Conservation (phyloP, 2,329 filamentous ascomycete species). For the Ramichloridium luteum region DNA sequence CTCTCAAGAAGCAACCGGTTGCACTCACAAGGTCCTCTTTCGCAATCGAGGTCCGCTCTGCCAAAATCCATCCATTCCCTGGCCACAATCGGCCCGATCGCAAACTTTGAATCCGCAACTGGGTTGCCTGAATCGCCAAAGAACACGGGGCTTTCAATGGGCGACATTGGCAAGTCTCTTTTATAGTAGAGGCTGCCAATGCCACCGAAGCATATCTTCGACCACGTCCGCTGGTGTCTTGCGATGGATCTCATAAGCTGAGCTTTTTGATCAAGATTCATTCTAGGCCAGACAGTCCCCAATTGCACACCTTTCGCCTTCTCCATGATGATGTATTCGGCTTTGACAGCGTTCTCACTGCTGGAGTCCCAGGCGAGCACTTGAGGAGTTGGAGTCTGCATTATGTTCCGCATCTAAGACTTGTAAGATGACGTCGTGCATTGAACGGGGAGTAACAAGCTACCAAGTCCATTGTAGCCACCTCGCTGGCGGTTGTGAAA, state of each 20-base stretch:
- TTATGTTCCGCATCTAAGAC: constrained; percentile 4
- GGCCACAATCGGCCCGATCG: constrained; percentile 27
- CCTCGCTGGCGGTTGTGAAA: constrained; percentile 28
- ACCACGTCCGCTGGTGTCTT: constrained; percentile 17
- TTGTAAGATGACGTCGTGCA: neutral
- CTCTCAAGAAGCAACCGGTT: constrained; percentile 22
- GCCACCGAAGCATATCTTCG: constrained; percentile 16
- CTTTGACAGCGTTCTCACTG: constrained; percentile 7
- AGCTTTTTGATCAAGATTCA: constrained; percentile 11
- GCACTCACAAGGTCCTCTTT: constrained; percentile 29
- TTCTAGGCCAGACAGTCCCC: constrained; percentile 18
- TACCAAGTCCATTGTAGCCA: constrained; percentile 27
- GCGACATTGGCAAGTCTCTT: constrained; percentile 18
- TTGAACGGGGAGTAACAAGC: neutral
- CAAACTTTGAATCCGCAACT: constrained; percentile 21
- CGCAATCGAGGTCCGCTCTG: constrained; percentile 20
- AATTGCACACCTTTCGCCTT: constrained; percentile 22
- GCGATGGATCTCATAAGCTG: constrained; percentile 20
- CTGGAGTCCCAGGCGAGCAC: constrained; percentile 13
- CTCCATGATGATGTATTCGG: constrained; percentile 21
- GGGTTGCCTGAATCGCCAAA: constrained; percentile 9
- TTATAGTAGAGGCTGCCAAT: constrained; percentile 26
- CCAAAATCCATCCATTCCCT: constrained; percentile 24
- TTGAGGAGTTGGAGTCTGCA: constrained; percentile 12
- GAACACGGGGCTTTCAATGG: constrained; percentile 7